Evolutionary conservation across 1,139 yeast genomes (phyloP), one percentile per base, ranked within the genome.

Genomic region (Insectozyma bohioensis): DNA sequence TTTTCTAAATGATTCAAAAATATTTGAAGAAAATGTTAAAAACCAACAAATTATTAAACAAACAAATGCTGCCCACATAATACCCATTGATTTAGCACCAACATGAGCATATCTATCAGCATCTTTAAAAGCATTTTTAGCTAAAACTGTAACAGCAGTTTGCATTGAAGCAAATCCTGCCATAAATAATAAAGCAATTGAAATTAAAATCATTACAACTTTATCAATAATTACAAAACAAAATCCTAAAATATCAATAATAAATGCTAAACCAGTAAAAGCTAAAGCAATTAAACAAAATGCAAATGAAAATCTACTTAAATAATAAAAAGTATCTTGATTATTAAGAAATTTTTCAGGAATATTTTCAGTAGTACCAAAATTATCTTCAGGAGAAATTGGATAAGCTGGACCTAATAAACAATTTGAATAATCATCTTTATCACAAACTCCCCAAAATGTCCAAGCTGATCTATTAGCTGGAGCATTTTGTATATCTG

Each of bases 371-470:
- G 64, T 55, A 37, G 81, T 73, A 33, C 65, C 67, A 47, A 80
- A 83, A 61, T 84, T 83, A 56, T 82, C 86, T 37, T 61, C 72
- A 19, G 92, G 92, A 5, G 88, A 80, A 43, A 84, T 61, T 38
- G 90, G 85, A 51, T 65, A 72, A 30, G 83, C 90, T 26, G 75
- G 75, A 11, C 72, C 73, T 31, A 54, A 51, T 20, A 51, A 45
- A 51, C 75, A 68, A 12, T 81, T 74, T 32, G 69, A 61, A 42
- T 63, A 61, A 48, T 61, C 51, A 15, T 49, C 38, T 30, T 62
- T 61, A 35, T 72, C 69, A 58, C 88, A 81, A 29, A 81, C 72
- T 47, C 92, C 92, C 94, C 94, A 84, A 65, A 78, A 84, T 2
- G 90, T 80, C 92, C 92, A 84, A 44, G 85, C 78, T 12, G 86